Base-by-base conservation (phyloP, 1,284 basidiomycete genomes). In the Ustilago nuda region DNA sequence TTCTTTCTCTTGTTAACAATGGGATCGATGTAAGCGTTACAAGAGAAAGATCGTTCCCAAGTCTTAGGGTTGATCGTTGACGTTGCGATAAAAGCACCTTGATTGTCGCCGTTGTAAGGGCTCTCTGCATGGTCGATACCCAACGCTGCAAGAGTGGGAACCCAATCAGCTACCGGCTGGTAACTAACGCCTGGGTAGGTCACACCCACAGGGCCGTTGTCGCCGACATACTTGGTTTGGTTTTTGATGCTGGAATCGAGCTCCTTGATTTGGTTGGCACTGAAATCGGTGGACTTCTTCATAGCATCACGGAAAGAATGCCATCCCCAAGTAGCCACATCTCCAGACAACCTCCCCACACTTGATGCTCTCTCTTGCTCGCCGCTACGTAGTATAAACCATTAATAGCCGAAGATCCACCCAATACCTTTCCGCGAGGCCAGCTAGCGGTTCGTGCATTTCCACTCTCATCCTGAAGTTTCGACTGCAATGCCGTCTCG, bases 371-470 rank as follows among this genome's bases (percentile, higher is more conserved):
- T 43, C 52, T 57, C 57, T 54, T 87, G 61, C 82, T 87, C 82
- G 36, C 80, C 8, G 75, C 72, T 15, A 82, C 80, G 32, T 82
- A 80, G 71, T 82, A 82, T 50, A 82, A 57, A 46, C 78, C 84
- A 70, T 89, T 89, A 65, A 89, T 87, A 12, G 86, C 85, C 7
- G 87, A 87, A 0, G 85, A 86, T 0, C 89, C 89, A 8, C 89
- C 88, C 6, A 88, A 79, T 0, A 82, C 86, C 45, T 86, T 86
- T 1, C 88, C 89, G 8, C 86, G 82, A 58, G 87, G 84, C 54
- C 80, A 81, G 36, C 63, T 55, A 9, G 77, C 62, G 15, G 66
- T 67, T 13, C 78, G 70, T 35, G 71, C 56, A 15, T 76, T 66
- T 27, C 76, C 67, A 19, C 51, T 36, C 4, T 69, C 64, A 50